These are phyloP conservation scores for Diaporthe citri DNA, from an alignment of 2,329 filamentous ascomycete genomes.

Conservation along the genomic window DNA sequence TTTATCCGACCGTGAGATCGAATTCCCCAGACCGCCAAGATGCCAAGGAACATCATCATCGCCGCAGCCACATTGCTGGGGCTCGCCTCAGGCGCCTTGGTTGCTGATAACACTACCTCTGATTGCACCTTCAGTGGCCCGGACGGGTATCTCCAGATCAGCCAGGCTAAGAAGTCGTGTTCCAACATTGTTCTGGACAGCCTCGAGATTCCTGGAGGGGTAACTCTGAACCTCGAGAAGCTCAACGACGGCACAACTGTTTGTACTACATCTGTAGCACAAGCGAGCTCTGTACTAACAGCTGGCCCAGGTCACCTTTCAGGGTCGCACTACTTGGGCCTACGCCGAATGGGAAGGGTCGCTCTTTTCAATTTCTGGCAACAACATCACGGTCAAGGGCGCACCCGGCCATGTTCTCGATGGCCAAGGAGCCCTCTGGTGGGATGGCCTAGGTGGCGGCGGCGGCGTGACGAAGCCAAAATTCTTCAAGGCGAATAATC, in stretches of 20 bases:
- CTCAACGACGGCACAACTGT: slow-evolving; percentile 63
- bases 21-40: not conserved
- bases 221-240: slow-evolving; percentile 69
- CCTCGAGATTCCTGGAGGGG: slow-evolving; percentile 68
- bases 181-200: slow-evolving; percentile 65
- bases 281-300: slow-evolving; percentile 25
- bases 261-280: slow-evolving; percentile 4
- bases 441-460: slow-evolving; percentile 68
- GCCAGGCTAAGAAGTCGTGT: slow-evolving; percentile 63
- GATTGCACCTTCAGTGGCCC: slow-evolving; percentile 68
- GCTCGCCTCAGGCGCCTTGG: slow-evolving; percentile 36
- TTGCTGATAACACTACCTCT: slow-evolving; percentile 21
- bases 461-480: slow-evolving; percentile 75
- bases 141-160: slow-evolving; percentile 54
- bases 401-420: slow-evolving; percentile 66
- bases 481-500: slow-evolving; percentile 67
- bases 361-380: slow-evolving; percentile 72
- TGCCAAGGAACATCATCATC: slow-evolving; percentile 3
- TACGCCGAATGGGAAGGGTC: slow-evolving; percentile 76
- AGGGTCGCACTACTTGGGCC: slow-evolving; percentile 75
- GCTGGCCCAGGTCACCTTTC: slow-evolving; percentile 65
- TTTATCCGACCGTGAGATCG: not conserved
- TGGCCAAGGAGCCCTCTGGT: slow-evolving; percentile 69
- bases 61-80: slow-evolving; percentile 18
- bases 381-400: slow-evolving; percentile 65